Conservation (phyloP, 345 rosid species). For the Pseudoturritis turrita region DNA sequence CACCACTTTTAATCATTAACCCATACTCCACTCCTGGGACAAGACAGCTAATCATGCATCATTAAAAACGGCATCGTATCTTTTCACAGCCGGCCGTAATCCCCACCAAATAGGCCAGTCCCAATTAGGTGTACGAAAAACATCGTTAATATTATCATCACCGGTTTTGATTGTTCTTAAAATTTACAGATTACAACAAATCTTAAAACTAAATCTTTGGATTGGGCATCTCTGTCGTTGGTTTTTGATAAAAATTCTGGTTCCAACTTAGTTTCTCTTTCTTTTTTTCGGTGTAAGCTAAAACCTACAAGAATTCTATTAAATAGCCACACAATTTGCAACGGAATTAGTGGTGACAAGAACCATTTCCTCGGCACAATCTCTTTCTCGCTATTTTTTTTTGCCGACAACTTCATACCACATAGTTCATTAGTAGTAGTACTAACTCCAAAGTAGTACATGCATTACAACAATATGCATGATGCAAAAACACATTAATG, state of each 20-base stretch:
- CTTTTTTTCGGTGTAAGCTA: neutral
- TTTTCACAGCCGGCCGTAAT: slow-evolving; percentile 7
- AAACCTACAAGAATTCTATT: neutral
- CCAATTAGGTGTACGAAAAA: neutral
- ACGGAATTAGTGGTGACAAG: neutral
- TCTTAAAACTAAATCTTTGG: neutral
- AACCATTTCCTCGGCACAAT: too few species aligned
- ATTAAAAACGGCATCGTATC: slow-evolving; percentile 20
- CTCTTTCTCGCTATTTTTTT: too few species aligned
- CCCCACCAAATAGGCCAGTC: slow-evolving; percentile 13
- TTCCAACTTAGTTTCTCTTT: neutral
- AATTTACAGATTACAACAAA: neutral
- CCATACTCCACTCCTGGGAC: slow-evolving; percentile 6
- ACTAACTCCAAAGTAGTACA: too few species aligned
- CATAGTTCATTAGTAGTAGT: too few species aligned
- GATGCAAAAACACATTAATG: too few species aligned
- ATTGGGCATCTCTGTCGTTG: too few species aligned
- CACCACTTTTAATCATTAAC: slow-evolving; percentile 18
- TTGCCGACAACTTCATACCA: too few species aligned
- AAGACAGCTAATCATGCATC: slow-evolving; percentile 25
- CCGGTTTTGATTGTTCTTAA: neutral
- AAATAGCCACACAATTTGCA: neutral
- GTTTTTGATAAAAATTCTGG: neutral
- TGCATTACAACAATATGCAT: too few species aligned
- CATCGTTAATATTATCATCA: neutral